Percentiles rank a stretch among this genome's conserved stretches.
Evolutionary conservation across 2,329 filamentous ascomycete species (phyloP).

Genomic region (Fusarium praegraminearum): DNA sequence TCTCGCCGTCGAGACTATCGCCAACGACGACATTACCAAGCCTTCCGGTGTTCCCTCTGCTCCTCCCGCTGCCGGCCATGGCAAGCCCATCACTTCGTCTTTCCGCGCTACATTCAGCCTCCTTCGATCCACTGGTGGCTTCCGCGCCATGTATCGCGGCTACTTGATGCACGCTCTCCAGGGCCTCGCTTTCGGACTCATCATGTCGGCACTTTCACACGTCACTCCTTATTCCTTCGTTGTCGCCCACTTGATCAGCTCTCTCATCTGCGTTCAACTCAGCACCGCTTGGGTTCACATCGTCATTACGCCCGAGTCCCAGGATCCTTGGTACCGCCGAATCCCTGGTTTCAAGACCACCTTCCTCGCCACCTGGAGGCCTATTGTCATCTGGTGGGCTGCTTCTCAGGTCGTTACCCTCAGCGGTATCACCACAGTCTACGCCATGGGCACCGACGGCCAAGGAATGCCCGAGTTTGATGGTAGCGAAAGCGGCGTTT

Average conservation of each 20-base stretch:
- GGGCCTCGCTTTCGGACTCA: slow-evolving; percentile 53
- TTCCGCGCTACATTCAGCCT: slow-evolving; percentile 64
- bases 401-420: slow-evolving; percentile 63
- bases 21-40: slow-evolving; percentile 48
- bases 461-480: slow-evolving; percentile 50
- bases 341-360: slow-evolving; percentile 73
- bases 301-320: slow-evolving; percentile 78
- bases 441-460: slow-evolving; percentile 59
- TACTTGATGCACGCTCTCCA: slow-evolving; percentile 59
- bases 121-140: slow-evolving; percentile 73
- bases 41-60: slow-evolving; percentile 49
- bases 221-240: slow-evolving; percentile 60
- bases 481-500: slow-evolving; percentile 56
- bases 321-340: slow-evolving; percentile 74
- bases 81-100: slow-evolving; percentile 60
- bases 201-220: slow-evolving; percentile 58
- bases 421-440: slow-evolving; percentile 59
- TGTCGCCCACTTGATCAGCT: slow-evolving; percentile 57
- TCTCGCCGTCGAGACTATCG: slow-evolving; percentile 61
- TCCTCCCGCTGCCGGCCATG: slow-evolving; percentile 11
- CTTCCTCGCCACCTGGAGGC: slow-evolving; percentile 76
- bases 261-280: slow-evolving; percentile 73
- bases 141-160: slow-evolving; percentile 77
- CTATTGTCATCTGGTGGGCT: slow-evolving; percentile 73
- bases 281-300: slow-evolving; percentile 87